Percentiles rank a stretch among this genome's conserved stretches.
Evolutionary conservation across 1,284 basidiomycete genomes (phyloP).

Genomic region (Polyporus tsugae): DNA sequence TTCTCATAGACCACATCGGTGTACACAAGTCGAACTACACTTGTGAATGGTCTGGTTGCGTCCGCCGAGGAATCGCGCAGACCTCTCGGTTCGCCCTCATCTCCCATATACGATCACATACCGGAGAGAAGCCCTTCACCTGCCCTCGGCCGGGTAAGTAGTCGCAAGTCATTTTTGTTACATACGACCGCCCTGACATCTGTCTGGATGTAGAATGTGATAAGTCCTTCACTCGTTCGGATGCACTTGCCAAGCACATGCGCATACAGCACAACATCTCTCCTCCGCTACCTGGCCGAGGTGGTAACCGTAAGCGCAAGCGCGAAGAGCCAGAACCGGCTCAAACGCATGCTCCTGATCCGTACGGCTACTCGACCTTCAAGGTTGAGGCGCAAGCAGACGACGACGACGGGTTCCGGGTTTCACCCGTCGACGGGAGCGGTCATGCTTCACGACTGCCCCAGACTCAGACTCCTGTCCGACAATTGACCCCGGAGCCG

Average conservation of each 20-base stretch:
- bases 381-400: constrained; percentile 63
- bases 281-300: constrained; percentile 75
- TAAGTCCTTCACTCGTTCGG: constrained; percentile 92
- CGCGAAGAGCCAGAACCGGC: constrained; percentile 43
- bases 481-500: constrained; percentile 38
- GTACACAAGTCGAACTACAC: constrained; percentile 88
- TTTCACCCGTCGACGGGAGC: constrained; percentile 37
- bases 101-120: constrained; percentile 89
- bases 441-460: constrained; percentile 26
- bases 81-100: constrained; percentile 89
- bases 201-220: constrained; percentile 78
- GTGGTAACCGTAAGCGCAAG: constrained; percentile 71
- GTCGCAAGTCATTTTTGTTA: neutral
- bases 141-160: constrained; percentile 78
- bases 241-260: constrained; percentile 92
- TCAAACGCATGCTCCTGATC: constrained; percentile 27
- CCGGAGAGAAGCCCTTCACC: constrained; percentile 92
- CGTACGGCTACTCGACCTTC: constrained; percentile 61
- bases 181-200: neutral
- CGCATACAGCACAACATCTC: constrained; percentile 85
- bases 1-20: constrained; percentile 74
- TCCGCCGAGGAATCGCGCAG: constrained; percentile 80
- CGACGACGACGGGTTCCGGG: constrained; percentile 39
- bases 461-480: constrained; percentile 19
- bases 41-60: constrained; percentile 89